Evolutionary conservation across 176 grass and related monocot genomes (phyloP).

Genomic region (Oryza australiensis): DNA sequence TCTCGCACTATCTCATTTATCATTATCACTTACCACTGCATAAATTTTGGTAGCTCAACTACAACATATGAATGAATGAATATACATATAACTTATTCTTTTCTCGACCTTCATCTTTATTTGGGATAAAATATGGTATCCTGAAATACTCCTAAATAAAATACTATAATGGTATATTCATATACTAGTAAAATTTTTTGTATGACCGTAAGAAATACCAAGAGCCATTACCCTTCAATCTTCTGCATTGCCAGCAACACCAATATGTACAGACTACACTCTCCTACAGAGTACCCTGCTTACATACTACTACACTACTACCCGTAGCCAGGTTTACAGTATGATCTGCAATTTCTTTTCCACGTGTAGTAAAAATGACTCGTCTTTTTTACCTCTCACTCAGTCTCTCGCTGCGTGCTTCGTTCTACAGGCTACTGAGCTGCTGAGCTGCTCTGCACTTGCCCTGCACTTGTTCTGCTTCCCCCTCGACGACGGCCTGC

Average conservation of each 20-base stretch:
- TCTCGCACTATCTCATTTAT: too few species aligned
- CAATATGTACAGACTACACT: constrained; percentile 37
- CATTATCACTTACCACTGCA: too few species aligned
- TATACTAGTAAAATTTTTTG: too few species aligned
- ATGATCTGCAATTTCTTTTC: background rate
- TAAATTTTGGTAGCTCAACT: too few species aligned
- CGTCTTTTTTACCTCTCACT: background rate
- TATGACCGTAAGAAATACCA: too few species aligned
- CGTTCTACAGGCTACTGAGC: constrained; percentile 35
- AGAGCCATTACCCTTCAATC: too few species aligned
- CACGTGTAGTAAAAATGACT: constrained; percentile 1
- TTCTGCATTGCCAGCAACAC: constrained; percentile 6
- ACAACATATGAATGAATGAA: too few species aligned
- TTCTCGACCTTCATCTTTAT: too few species aligned
- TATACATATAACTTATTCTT: too few species aligned
- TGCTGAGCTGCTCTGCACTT: constrained; percentile 34
- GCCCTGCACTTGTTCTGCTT: constrained; percentile 56
- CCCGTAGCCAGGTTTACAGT: background rate
- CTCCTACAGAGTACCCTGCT: background rate
- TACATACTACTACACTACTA: background rate
- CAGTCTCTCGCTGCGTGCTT: background rate
- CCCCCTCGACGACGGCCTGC: constrained; percentile 38
- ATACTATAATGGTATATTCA: too few species aligned
- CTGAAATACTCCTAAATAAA: too few species aligned
- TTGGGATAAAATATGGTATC: too few species aligned